Base-by-base conservation (phyloP, 1,284 basidiomycete genomes). In the Cryptococcus sp. region DNA sequence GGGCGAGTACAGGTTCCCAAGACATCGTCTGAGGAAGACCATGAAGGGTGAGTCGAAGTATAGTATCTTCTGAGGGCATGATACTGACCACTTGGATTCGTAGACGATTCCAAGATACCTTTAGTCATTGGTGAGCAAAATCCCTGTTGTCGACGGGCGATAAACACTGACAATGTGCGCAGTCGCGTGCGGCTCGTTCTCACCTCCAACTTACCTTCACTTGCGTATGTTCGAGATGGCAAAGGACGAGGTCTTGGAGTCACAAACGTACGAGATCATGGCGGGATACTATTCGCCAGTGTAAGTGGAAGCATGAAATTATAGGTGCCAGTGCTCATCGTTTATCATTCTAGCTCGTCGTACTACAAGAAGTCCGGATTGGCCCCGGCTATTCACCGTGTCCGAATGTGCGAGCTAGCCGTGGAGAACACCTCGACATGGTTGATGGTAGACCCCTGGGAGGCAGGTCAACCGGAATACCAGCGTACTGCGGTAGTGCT, bases 201-300 rank as follows among this genome's bases (percentile, higher is more conserved):
- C 81, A 0, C 83, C 83, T 1, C 82, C 82, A 5, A 84, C 83
- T 1, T 84, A 84, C 62, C 78, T 83, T 38, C 83, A 84, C 62
- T 65, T 84, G 73, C 89, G 93, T 58, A 96, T 97, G 91, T 97
- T 96, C 78, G 93, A 96, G 78, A 96, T 97, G 93, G 93, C 93
- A 57, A 91, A 89, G 79, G 93, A 97, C 81, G 93, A 92, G 71
- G 86, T 92, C 58, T 85, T 92, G 54, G 93, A 96, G 73, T 91
- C 90, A 69, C 93, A 91, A 62, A 86, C 93, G 65, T 95, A 91
- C 72, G 93, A 96, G 81, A 88, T 97, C 68, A 84, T 96, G 68
- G 93, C 90, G 22, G 92, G 91, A 1, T 96, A 96, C 80, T 87
- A 96, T 71, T 93, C 91, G 71, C 93, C 93, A 40, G 93, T 97